These are phyloP conservation scores for Pholiota conissans DNA, from an alignment of 768 basidiomycete species.

Conservation along the genomic window DNA sequence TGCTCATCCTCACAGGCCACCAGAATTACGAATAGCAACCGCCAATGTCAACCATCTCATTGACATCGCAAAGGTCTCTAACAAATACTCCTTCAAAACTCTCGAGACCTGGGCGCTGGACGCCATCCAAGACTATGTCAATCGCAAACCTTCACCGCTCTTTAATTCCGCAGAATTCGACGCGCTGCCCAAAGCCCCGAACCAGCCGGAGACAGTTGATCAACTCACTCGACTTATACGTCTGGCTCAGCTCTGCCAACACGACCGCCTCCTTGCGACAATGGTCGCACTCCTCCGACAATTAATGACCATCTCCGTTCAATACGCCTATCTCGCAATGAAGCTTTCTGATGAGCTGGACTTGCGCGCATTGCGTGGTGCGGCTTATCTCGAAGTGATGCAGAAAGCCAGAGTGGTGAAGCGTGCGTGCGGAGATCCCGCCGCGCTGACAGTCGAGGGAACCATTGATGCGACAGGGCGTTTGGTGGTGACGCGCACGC, in stretches of 20 bases:
- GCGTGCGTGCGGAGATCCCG: slow-evolving; percentile 31
- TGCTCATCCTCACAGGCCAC: slow-evolving; percentile 50
- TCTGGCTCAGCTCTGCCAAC: slow-evolving; percentile 67
- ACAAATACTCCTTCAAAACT: slow-evolving; percentile 76
- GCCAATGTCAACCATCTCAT: slow-evolving; percentile 48
- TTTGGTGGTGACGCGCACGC: slow-evolving; percentile 53
- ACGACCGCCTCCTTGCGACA: slow-evolving; percentile 57
- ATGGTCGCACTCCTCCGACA: slow-evolving; percentile 59
- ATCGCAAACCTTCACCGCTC: slow-evolving; percentile 53
- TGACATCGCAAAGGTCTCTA: slow-evolving; percentile 62
- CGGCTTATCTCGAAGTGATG: slow-evolving; percentile 75
- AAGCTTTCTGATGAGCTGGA: slow-evolving; percentile 70
- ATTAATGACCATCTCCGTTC: slow-evolving; percentile 60
- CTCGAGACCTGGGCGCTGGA: slow-evolving; percentile 76
- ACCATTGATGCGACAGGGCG: slow-evolving; percentile 22
- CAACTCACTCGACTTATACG: slow-evolving; percentile 61
- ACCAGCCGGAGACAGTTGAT: slow-evolving; percentile 34
- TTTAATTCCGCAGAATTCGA: slow-evolving; percentile 5
- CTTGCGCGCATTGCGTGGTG: slow-evolving; percentile 57
- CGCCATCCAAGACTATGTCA: slow-evolving; percentile 68
- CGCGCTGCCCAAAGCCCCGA: slow-evolving; percentile 3
- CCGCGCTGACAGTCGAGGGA: slow-evolving; percentile 28
- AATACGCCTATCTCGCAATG: slow-evolving; percentile 75
- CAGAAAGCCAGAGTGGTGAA: slow-evolving; percentile 52
- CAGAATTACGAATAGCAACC: slow-evolving; percentile 52